Base-by-base conservation (phyloP, 2,329 filamentous ascomycete species). In the Alternaria infectoria region DNA sequence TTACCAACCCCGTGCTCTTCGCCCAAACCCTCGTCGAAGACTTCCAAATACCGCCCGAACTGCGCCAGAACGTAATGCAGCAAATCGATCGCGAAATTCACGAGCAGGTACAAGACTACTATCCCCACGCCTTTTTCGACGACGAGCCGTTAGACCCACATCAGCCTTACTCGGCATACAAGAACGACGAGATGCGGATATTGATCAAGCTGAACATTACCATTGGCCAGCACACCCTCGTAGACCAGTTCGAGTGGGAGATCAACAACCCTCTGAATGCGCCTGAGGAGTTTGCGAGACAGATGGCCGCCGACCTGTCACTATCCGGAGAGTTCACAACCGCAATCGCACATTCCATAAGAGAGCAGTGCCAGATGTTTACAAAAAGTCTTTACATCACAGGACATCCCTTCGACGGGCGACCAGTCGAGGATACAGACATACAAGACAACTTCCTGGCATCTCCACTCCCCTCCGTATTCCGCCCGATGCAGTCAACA, bases 231-330 rank as follows among this genome's bases (percentile, higher is more conserved):
- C 93, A 97, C 76, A 98, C 94, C 0, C 85, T 99, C 25, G 91
- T 97, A 36, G 96, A 99, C 75, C 96, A 98, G 78, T 98, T 99
- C 66, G 96, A 99, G 81, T 99, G 96, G 96, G 96, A 99, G 73
- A 93, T 98, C 77, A 98, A 98, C 81, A 96, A 97, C 78, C 91
- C 94, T 0, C 83, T 91, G 58, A 99, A 99, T 79, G 96, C 92
- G 0, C 93, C 96, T 3, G 96, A 99, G 81, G 93, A 97, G 61
- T 99, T 99, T 79, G 96, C 96, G 25, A 85, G 88, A 65, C 90
- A 90, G 77, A 97, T 98, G 93, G 90, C 94, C 0, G 88, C 89
- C 62, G 96, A 99, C 74, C 86, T 99, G 25, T 94, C 94, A 5
- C 86, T 99, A 17, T 93, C 93, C 1, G 96, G 96, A 67, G 96